phyloP scores from a whole-genome alignment of 106 monocot species.

The Dioscorea zingiberensis region DNA sequence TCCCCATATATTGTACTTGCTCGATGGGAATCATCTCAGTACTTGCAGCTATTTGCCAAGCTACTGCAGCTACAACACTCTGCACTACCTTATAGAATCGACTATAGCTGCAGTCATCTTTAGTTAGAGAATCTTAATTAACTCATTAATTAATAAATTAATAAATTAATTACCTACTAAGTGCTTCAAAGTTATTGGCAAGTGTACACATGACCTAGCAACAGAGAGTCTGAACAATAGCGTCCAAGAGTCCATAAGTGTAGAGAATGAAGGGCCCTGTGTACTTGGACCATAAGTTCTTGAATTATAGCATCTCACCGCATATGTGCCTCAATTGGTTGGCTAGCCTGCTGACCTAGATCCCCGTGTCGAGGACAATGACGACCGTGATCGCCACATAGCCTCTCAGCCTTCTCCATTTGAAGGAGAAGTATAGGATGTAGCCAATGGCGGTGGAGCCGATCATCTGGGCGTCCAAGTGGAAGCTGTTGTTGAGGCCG shows the following conservation, averaged over 20 bases:
- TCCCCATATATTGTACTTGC: too few relatives aligned
- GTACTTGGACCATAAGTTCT: slow-evolving; percentile 26
- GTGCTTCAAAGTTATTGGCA: slow-evolving; percentile 59
- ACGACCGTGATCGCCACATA: slow-evolving; percentile 57
- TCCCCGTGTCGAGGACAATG: slow-evolving; percentile 47
- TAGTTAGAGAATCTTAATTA: too few relatives aligned
- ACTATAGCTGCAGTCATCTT: slow-evolving; percentile 42
- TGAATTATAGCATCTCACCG: slow-evolving; percentile 62
- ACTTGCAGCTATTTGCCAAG: slow-evolving; percentile 72
- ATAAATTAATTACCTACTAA: slow-evolving; percentile 67
- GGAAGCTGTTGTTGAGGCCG: slow-evolving; percentile 91
- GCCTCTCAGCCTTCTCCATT: slow-evolving; percentile 56
- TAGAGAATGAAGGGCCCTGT: slow-evolving; percentile 89
- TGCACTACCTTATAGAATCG: slow-evolving; percentile 90
- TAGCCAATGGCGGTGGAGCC: slow-evolving; percentile 68
- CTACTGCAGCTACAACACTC: slow-evolving; percentile 74
- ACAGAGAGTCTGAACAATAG: slow-evolving; percentile 77
- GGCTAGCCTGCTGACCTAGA: slow-evolving; percentile 84
- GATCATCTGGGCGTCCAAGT: slow-evolving; percentile 95
- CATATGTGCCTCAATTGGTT: slow-evolving; percentile 62
- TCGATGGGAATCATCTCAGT: too few relatives aligned
- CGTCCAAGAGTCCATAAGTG: slow-evolving; percentile 77
- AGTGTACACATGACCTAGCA: slow-evolving; percentile 81
- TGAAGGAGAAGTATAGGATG: slow-evolving; percentile 59
- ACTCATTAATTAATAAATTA: too few relatives aligned